Base-by-base conservation (phyloP, 768 basidiomycete species). In the Mycena vulgaris region DNA sequence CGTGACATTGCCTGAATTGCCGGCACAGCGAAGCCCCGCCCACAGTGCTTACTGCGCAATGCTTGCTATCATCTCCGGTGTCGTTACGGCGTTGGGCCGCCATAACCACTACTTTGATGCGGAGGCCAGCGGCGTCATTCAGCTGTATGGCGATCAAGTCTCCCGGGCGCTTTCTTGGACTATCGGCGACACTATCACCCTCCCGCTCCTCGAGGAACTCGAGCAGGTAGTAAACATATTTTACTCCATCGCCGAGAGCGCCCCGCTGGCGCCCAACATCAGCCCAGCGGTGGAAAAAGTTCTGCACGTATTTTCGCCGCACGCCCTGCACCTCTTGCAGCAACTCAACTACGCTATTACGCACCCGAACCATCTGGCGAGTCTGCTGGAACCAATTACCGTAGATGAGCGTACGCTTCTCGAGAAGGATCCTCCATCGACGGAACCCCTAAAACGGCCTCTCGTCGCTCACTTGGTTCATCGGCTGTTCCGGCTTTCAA, bases 281-380 rank as follows among this genome's bases (percentile, higher is more conserved):
- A 85, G 87, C 69, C 82, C 85, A 8, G 87, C 87, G 3, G 86
- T 91, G 21, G 86, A 86, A 60, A 90, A 89, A 73, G 88, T 95
- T 8, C 84, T 96, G 48, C 85, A 86, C 0, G 89, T 89, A 21
- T 96, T 95, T 78, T 89, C 90, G 3, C 84, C 84, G 0, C 89
- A 89, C 69, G 90, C 92, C 0, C 80, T 96, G 23, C 83, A 89
- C 35, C 88, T 97, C 28, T 84, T 98, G 1, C 95, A 96, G 76
- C 93, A 96, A 72, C 81, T 98, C 70, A 96, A 96, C 79, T 96
- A 96, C 72, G 93, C 95, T 0, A 85, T 97, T 53, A 92, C 95
- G 0, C 96, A 98, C 79, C 96, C 96, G 9, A 94, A 96, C 75
- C 92, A 96, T 74, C 87, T 98, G 16, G 90, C 92, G 1, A 92